Base-by-base conservation (phyloP, 305 asterid genomes). In the Caryopteris hybrid region DNA sequence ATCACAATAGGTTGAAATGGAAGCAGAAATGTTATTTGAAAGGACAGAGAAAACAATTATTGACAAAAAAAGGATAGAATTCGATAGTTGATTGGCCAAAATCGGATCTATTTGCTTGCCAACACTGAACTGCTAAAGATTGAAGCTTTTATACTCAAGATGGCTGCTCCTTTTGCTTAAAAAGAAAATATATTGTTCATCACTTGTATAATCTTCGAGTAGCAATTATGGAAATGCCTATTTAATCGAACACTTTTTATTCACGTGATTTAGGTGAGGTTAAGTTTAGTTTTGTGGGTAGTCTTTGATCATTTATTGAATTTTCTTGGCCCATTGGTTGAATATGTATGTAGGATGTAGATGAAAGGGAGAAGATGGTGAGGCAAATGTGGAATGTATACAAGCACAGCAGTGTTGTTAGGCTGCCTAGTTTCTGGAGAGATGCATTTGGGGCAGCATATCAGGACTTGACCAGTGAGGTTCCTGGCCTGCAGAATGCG, bases 371-470 rank as follows among this genome's bases (percentile, higher is more conserved):
- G 62, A 93, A 87, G 74, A 70, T 78, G 84, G 99, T 88, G 72
- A 81, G 77, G 84, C 96, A 84, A 62, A 86, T 88, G 95, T 88
- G 99, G 99, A 83, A 91, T 77, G 84, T 78, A 8, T 91, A 93
- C 83, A 84, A 81, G 61, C 97, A 91, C 74, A 85, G 85, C 69
- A 79, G 77, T 60, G 77, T 58, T 21, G 71, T 66, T 52, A 67
- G 79, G 74, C 70, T 93, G 68, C 96, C 91, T 20, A 79, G 81
- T 38, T 93, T 93, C 79, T 93, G 99, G 99, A 81, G 84, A 73
- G 89, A 84, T 6, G 96, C 99, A 22, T 93, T 91, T 48, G 91
- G 87, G 76, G 99, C 99, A 38, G 99, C 99, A 0, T 93, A 88
- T 63, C 88, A 87, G 64, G 92, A 93, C 64, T 61, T 93, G 85